A percentile compares a stretch with the other conserved stretches of the same genome.
These are phyloP conservation scores for Sherardia arvensis DNA, from an alignment of 257 asterid genomes.

Conservation along the genomic window DNA sequence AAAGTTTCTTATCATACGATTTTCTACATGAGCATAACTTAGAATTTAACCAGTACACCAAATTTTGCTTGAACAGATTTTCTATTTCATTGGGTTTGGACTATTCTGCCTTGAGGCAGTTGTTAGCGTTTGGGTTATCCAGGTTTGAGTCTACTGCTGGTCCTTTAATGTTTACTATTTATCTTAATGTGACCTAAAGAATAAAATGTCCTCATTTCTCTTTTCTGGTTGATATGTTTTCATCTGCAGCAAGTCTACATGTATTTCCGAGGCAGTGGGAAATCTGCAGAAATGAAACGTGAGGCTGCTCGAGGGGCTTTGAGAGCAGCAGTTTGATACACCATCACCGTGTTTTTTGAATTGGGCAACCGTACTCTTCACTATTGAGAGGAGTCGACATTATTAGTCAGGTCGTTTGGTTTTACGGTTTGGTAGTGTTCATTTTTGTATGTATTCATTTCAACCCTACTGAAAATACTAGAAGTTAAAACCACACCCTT, in stretches of 20 bases:
- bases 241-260: constrained; percentile 45
- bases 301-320: constrained; percentile 45
- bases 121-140: constrained; percentile 93
- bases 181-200: background rate
- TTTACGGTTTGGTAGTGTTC: constrained; percentile 6
- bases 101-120: constrained; percentile 82
- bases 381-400: constrained; percentile 3
- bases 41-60: background rate
- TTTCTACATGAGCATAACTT: background rate
- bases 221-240: background rate
- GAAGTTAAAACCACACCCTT: background rate
- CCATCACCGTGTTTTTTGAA: background rate
- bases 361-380: background rate
- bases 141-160: constrained; percentile 30
- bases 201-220: background rate
- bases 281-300: constrained; percentile 44
- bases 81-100: constrained; percentile 94
- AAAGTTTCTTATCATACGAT: background rate
- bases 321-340: constrained; percentile 30
- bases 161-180: background rate
- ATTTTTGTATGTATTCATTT: constrained; percentile 10
- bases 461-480: background rate
- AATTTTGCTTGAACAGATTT: constrained; percentile 38
- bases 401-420: background rate
- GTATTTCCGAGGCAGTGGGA: constrained; percentile 53